Evolutionary conservation across 2,329 filamentous ascomycete species (phyloP).

Genomic region (Fusarium fujikuroi): DNA sequence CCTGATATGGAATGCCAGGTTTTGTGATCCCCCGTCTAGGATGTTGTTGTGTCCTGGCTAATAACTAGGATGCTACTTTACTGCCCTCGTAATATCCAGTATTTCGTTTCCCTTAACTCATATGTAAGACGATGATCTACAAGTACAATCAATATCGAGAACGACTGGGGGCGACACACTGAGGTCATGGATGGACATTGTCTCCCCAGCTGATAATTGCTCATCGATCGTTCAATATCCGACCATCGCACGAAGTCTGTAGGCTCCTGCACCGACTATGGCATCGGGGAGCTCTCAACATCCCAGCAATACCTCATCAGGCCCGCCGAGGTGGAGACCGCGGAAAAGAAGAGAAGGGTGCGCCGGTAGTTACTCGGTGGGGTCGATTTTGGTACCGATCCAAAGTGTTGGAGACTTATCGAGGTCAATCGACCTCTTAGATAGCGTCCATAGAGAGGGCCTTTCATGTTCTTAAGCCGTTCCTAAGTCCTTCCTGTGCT

Average conservation of each 20-base stretch:
- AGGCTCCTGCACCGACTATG: neutral
- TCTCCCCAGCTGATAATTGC: neutral
- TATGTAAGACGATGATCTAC: neutral
- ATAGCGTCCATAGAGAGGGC: neutral
- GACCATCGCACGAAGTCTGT: neutral
- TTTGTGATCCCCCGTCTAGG: neutral
- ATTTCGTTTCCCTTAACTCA: neutral
- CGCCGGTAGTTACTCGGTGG: conserved; percentile 23
- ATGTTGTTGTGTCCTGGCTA: neutral
- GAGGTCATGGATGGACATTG: neutral
- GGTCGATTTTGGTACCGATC: conserved; percentile 7
- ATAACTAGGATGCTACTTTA: neutral
- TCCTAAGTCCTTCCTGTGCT: neutral
- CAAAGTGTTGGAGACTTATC: neutral
- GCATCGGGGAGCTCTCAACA: neutral
- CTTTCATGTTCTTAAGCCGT: neutral
- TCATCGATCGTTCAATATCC: neutral
- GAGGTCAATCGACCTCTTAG: neutral
- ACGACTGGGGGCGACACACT: neutral
- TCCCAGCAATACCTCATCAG: neutral
- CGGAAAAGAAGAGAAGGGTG: conserved; percentile 12
- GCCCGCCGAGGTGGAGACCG: conserved; percentile 11
- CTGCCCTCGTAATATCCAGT: neutral
- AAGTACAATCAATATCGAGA: neutral
- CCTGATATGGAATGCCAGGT: neutral